phyloP scores from a whole-genome alignment of 805 yeast species.

The Metschnikowia hibisci region DNA sequence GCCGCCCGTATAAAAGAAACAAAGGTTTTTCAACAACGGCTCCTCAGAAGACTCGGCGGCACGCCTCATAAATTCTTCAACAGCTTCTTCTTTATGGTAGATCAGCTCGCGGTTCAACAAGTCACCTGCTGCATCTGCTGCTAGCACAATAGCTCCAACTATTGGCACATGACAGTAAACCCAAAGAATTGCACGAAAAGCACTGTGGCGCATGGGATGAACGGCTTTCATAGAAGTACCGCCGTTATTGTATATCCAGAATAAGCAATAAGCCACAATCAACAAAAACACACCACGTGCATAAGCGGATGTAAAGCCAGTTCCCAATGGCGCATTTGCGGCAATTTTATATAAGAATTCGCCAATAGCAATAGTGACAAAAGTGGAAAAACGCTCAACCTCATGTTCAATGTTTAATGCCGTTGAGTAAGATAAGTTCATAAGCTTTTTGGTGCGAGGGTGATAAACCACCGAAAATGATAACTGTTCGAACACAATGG shows the following conservation, averaged over 20 bases:
- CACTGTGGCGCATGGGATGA: slow-evolving; percentile 52
- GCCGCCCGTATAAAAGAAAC: slow-evolving; percentile 53
- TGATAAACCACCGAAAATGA: slow-evolving; percentile 39
- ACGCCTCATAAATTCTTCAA: not conserved
- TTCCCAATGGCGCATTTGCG: slow-evolving; percentile 44
- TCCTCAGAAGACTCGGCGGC: slow-evolving; percentile 19
- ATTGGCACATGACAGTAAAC: slow-evolving; percentile 48
- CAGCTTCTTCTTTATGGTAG: slow-evolving; percentile 4
- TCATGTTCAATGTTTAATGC: slow-evolving; percentile 66
- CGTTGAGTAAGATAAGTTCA: slow-evolving; percentile 47
- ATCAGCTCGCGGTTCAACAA: slow-evolving; percentile 28
- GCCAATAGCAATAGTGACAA: slow-evolving; percentile 62
- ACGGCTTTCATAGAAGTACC: slow-evolving; percentile 46
- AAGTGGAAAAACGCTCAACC: slow-evolving; percentile 56
- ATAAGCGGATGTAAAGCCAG: slow-evolving; percentile 41
- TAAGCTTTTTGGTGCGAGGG: slow-evolving; percentile 42
- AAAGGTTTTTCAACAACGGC: slow-evolving; percentile 35
- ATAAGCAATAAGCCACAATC: slow-evolving; percentile 44
- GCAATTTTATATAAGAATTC: slow-evolving; percentile 56
- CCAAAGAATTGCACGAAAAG: slow-evolving; percentile 44
- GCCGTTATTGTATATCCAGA: slow-evolving; percentile 54
- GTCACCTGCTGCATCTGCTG: slow-evolving; percentile 59
- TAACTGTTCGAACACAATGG: slow-evolving; percentile 40
- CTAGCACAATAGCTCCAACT: slow-evolving; percentile 47
- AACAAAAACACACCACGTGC: slow-evolving; percentile 48